These are phyloP conservation scores for Buddleja alternifolia DNA, from an alignment of 257 asterid species.

Conservation along the genomic window DNA sequence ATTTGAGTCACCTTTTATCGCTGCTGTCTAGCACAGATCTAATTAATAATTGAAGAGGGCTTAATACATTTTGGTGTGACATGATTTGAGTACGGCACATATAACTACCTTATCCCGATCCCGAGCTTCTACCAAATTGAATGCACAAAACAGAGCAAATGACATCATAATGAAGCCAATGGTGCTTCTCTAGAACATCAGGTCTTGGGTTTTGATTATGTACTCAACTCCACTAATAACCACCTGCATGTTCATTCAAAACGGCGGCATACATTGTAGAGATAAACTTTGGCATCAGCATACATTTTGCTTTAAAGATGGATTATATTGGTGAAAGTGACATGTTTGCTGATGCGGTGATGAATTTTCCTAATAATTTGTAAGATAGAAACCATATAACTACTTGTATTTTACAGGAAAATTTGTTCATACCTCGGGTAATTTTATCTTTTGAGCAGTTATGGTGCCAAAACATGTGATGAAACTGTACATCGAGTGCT, in stretches of 20 bases:
- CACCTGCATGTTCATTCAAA: not conserved
- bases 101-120: too few species aligned
- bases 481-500: constrained; percentile 79
- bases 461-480: constrained; percentile 81
- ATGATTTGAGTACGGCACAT: too few species aligned
- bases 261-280: constrained; percentile 5
- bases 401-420: constrained; percentile 18
- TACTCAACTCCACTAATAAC: constrained; percentile 4
- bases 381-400: constrained; percentile 6
- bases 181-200: constrained; percentile 14
- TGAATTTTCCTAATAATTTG: not conserved
- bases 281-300: constrained; percentile 7
- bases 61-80: too few species aligned
- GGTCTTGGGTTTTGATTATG: not conserved
- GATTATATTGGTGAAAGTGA: not conserved
- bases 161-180: constrained; percentile 1
- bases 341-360: constrained; percentile 19
- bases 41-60: too few species aligned
- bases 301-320: not conserved
- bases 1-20: too few species aligned
- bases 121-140: not conserved
- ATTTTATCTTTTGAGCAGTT: constrained; percentile 50
- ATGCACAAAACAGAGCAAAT: constrained; percentile 14
- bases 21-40: too few species aligned
- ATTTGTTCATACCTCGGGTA: constrained; percentile 9